Conservation (phyloP, 352 stramenopile genomes). For the Pythium dissimile region DNA sequence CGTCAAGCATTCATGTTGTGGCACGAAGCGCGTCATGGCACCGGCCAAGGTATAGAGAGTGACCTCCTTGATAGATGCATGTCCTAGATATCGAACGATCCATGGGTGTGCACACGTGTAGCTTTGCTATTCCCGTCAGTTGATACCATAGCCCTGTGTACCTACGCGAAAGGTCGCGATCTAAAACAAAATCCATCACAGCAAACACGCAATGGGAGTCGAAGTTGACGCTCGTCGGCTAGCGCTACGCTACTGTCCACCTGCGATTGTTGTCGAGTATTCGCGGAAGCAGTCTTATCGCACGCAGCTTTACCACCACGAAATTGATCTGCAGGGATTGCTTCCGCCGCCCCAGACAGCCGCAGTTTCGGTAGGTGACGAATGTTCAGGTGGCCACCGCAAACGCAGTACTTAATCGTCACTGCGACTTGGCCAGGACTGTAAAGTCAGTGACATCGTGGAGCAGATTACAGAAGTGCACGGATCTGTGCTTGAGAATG, state of each 20-base stretch:
- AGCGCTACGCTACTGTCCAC: slow-evolving; percentile 49
- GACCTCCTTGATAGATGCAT: not conserved
- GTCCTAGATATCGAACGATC: no score
- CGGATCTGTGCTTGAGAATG: slow-evolving; percentile 32
- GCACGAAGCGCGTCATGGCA: slow-evolving; percentile 50
- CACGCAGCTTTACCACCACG: slow-evolving; percentile 53
- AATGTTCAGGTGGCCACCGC: not conserved
- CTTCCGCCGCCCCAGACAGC: slow-evolving; percentile 13
- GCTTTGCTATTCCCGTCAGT: not conserved
- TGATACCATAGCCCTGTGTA: no score
- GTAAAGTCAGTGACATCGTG: slow-evolving; percentile 31
- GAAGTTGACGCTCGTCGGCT: slow-evolving; percentile 46
- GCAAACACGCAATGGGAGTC: slow-evolving; percentile 10
- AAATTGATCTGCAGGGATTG: slow-evolving; percentile 41
- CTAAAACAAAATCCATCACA: not conserved
- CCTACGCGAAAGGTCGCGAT: slow-evolving; percentile 19
- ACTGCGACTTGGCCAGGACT: slow-evolving; percentile 3
- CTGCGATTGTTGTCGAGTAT: slow-evolving; percentile 65
- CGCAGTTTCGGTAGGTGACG: slow-evolving; percentile 10
- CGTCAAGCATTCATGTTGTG: slow-evolving; percentile 36
- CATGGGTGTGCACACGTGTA: no score
- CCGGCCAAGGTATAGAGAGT: slow-evolving; percentile 22
- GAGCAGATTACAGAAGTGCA: slow-evolving; percentile 37
- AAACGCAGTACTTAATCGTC: no score
- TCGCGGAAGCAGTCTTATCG: slow-evolving; percentile 19